Conservation (phyloP, 1,139 yeast species). For the Kluyveromyces sp. region DNA sequence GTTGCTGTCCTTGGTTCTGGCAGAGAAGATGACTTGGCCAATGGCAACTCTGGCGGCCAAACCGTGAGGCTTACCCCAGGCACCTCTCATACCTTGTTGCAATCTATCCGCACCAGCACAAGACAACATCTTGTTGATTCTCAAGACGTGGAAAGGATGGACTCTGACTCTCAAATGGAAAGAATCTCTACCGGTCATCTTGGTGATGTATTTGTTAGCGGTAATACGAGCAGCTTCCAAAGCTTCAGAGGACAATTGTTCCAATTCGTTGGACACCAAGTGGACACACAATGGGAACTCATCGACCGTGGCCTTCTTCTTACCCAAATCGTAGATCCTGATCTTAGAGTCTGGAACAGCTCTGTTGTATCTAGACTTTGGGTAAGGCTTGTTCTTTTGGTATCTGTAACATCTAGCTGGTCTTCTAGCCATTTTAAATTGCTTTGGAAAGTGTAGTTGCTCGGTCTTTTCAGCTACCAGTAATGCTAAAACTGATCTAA, state of each 20-base stretch:
- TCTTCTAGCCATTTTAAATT: conserved; percentile 96
- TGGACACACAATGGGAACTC: conserved; percentile 99
- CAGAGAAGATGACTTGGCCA: conserved; percentile 97
- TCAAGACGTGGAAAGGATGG: conserved; percentile 99
- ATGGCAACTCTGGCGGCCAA: conserved; percentile 98
- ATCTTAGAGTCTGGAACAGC: conserved; percentile 99
- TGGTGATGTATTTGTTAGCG: conserved; percentile 99
- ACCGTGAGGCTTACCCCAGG: conserved; percentile 99
- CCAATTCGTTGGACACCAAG: conserved; percentile 98
- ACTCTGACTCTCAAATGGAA: conserved; percentile 99
- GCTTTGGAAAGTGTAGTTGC: conserved; percentile 8
- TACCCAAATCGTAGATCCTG: conserved; percentile 98
- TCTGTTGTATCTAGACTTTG: conserved; percentile 99
- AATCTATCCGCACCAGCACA: conserved; percentile 99
- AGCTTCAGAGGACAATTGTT: conserved; percentile 99
- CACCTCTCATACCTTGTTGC: conserved; percentile 99
- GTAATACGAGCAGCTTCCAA: conserved; percentile 99
- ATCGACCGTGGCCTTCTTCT: conserved; percentile 99
- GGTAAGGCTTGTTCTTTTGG: conserved; percentile 99
- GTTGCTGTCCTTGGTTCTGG: conserved; percentile 97
- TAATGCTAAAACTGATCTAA: no score
- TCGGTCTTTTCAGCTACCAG: not conserved
- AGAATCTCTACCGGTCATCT: conserved; percentile 95
- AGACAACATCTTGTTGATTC: conserved; percentile 99
- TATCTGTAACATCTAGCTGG: conserved; percentile 99